Evolutionary conservation across 345 rosid species (phyloP), one percentile per base, ranked within the genome.

Genomic region (Linum lewisii): DNA sequence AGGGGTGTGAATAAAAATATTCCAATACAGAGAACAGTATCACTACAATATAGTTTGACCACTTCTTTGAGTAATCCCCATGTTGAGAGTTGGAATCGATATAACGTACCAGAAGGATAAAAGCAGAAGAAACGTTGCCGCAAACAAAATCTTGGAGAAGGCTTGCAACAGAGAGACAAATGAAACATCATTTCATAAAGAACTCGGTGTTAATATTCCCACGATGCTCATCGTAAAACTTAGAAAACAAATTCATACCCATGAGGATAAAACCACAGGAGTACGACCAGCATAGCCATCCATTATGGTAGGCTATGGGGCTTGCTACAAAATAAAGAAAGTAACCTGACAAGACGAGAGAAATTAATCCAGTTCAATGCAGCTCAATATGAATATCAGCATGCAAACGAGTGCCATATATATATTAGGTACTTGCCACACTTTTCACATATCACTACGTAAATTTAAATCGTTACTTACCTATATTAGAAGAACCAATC

Each of bases 61-160:
- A 38, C 45, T 10, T 13, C 11, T 38, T 38, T 38, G 11, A 38
- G 16, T 15, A 38, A 38, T 38, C 38, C 45, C 9, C 11, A 38
- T 38, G 16, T 38, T 38, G 15, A 38, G 11, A 38, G 16, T 6
- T 8, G 45, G 45, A 38, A 38, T 21, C 15, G 51, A 52, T 14
- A 7, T 25, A 7, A 74, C 74, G 24, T 73, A 83, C 88, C 88
- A 83, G 83, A 83, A 83, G 57, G 88, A 80, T 19, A 77, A 64
- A 68, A 81, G 85, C 47, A 80, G 75, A 58, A 83, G 83, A 75
- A 78, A 83, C 50, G 85, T 73, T 15, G 85, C 83, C 2, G 80
- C 73, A 69, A 78, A 78, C 62, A 80, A 78, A 29, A 52, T 26
- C 32, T 26, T 26, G 3, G 32, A 26, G 32, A 26, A 26, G 32